phyloP scores from a whole-genome alignment of 1,284 basidiomycete genomes.

The Lignosus rhinocerotis region DNA sequence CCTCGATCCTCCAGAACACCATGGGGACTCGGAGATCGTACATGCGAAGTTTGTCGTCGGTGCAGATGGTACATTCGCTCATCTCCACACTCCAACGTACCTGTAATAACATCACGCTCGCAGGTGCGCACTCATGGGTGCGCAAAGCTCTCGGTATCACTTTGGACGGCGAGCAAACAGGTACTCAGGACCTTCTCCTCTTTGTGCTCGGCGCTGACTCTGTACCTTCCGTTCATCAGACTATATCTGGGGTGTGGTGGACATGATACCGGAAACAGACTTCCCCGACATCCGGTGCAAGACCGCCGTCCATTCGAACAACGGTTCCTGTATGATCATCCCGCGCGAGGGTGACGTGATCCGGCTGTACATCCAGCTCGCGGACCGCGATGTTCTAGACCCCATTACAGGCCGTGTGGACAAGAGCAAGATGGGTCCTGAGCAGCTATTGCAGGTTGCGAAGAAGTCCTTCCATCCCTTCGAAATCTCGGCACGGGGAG shows the following conservation, averaged over 20 bases:
- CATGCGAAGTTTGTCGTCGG: conserved; percentile 58
- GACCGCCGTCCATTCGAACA: conserved; percentile 58
- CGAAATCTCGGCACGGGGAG: conserved; percentile 52
- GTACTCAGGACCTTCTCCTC: conserved; percentile 25
- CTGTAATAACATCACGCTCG: background rate
- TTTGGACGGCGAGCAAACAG: conserved; percentile 79
- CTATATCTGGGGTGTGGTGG: conserved; percentile 80
- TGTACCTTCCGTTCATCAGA: conserved; percentile 36
- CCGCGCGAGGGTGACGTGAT: conserved; percentile 74
- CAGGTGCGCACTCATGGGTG: conserved; percentile 83
- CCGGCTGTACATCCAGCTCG: conserved; percentile 78
- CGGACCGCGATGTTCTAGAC: conserved; percentile 51
- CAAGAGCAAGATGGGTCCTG: conserved; percentile 57
- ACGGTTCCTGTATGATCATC: conserved; percentile 67
- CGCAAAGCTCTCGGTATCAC: conserved; percentile 65
- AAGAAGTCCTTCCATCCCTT: conserved; percentile 71
- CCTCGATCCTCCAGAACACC: conserved; percentile 29
- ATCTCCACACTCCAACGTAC: too few relatives aligned
- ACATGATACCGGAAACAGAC: conserved; percentile 68
- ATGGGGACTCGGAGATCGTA: conserved; percentile 43
- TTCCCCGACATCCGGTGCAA: conserved; percentile 82
- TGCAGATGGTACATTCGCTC: conserved; percentile 43
- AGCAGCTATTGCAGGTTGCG: conserved; percentile 66
- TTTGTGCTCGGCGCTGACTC: background rate
- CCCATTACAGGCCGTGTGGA: conserved; percentile 58